These are phyloP conservation scores for Diaporthe nobilis DNA, from an alignment of 2,329 filamentous ascomycete genomes.

Conservation along the genomic window DNA sequence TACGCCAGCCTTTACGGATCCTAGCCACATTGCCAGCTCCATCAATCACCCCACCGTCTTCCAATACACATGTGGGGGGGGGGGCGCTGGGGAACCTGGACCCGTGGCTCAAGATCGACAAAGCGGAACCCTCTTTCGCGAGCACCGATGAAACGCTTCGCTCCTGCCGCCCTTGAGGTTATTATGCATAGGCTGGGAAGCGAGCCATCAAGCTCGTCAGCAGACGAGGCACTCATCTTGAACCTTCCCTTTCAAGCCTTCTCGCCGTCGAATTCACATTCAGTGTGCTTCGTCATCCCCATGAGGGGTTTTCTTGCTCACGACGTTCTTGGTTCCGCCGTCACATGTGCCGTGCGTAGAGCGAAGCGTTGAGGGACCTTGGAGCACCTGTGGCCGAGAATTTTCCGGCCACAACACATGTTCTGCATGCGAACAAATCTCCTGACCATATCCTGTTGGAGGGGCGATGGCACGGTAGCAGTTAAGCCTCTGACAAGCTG, in stretches of 20 bases:
- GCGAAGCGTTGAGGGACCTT: background rate
- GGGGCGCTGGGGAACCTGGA: background rate
- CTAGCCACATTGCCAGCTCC: background rate
- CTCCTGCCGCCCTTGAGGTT: slow-evolving; percentile 3
- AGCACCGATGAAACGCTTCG: slow-evolving; percentile 5
- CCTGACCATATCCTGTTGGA: background rate
- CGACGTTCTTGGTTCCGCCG: background rate
- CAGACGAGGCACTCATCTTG: background rate
- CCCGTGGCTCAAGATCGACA: slow-evolving; percentile 5
- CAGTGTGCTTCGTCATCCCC: background rate
- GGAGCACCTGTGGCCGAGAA: background rate
- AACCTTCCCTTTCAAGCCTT: background rate
- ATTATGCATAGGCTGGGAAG: slow-evolving; percentile 8
- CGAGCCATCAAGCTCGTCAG: background rate
- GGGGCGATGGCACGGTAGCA: background rate
- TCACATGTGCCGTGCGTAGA: background rate
- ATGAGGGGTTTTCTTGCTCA: background rate
- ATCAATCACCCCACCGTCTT: background rate
- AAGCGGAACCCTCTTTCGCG: background rate
- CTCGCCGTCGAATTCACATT: background rate
- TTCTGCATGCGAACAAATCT: background rate
- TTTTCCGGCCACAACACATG: background rate
- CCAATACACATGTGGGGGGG: background rate
- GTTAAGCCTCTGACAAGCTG: background rate
- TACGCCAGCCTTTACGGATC: background rate